Conservation (phyloP, 2,329 filamentous ascomycete species). For the Fusarium denticulatum region DNA sequence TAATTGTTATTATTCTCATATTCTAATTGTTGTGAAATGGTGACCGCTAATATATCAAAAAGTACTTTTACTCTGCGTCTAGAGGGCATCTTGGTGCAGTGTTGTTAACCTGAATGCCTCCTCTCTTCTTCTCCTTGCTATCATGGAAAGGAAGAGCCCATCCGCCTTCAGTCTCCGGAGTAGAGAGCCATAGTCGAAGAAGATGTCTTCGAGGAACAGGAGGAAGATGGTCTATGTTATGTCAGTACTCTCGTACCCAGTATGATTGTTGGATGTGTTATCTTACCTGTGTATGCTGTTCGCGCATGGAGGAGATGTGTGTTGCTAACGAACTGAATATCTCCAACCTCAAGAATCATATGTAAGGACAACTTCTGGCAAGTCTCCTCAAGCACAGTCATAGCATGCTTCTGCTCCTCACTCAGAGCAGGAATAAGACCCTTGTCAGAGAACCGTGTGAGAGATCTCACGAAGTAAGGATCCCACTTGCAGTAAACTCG, state of each 20-base stretch:
- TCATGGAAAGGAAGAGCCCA: slow-evolving; percentile 88
- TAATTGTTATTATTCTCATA: background rate
- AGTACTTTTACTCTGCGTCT: slow-evolving; percentile 73
- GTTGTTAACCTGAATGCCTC: slow-evolving; percentile 88
- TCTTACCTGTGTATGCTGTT: slow-evolving; percentile 73
- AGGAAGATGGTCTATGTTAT: slow-evolving; percentile 61
- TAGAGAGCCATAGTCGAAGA: slow-evolving; percentile 85
- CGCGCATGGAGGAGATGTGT: slow-evolving; percentile 82
- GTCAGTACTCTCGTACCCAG: background rate
- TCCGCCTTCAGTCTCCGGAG: slow-evolving; percentile 82
- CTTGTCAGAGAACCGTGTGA: slow-evolving; percentile 76
- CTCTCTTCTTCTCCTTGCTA: slow-evolving; percentile 83
- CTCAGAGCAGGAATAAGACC: slow-evolving; percentile 80
- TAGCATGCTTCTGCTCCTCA: slow-evolving; percentile 73
- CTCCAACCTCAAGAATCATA: slow-evolving; percentile 87
- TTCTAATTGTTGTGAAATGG: background rate
- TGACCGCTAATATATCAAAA: slow-evolving; percentile 12
- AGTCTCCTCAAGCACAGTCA: slow-evolving; percentile 71
- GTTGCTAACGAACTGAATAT: slow-evolving; percentile 88
- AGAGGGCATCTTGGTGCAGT: slow-evolving; percentile 77
- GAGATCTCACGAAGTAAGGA: slow-evolving; percentile 84
- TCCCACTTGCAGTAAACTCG: slow-evolving; percentile 77
- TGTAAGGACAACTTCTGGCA: slow-evolving; percentile 78
- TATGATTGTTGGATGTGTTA: rapidly evolving
- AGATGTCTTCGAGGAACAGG: slow-evolving; percentile 79